Evolutionary conservation across 2,329 filamentous ascomycete genomes (phyloP), one percentile per base, ranked within the genome.

Genomic region (Byssochlamys sp.): DNA sequence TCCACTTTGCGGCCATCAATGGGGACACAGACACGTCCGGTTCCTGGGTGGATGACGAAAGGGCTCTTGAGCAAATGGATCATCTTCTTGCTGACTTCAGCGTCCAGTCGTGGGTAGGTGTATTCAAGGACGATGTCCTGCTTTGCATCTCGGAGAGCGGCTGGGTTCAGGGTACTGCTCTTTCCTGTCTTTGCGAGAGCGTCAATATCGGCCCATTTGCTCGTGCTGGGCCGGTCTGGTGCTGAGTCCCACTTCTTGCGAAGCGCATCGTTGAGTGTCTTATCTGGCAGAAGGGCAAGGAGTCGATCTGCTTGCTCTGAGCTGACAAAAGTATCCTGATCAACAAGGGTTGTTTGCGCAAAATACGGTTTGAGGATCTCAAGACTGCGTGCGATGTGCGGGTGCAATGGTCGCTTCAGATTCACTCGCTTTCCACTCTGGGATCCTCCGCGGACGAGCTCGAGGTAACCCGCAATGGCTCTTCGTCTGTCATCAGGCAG

Each of bases 61-160:
- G 94, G 94, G 61, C 87, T 91, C 73, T 99, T 99, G 65, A 99
- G 85, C 81, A 99, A 84, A 81, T 99, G 94, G 77, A 96, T 97
- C 58, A 95, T 84, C 72, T 96, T 96, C 80, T 97, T 97, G 69
- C 89, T 94, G 70, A 99, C 94, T 73, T 96, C 91, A 60, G 94
- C 91, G 79, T 99, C 94, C 56, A 99, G 88, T 45, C 94, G 87
- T 2, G 94, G 94, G 73, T 99, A 99, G 5, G 94, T 96, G 76
- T 99, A 97, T 75, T 99, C 94, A 29, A 99, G 83, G 2, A 97
- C 86, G 60, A 99, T 89, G 69, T 97, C 94, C 72, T 96, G 91
- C 75, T 96, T 97, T 25, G 91, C 90, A 67, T 96, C 90, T 7
- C 88, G 81, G 11, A 99, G 81, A 2, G 86, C 84, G 61, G 81